Evolutionary conservation across 441 rosid species (phyloP).

Genomic region (Arabidopsis lyrata): DNA sequence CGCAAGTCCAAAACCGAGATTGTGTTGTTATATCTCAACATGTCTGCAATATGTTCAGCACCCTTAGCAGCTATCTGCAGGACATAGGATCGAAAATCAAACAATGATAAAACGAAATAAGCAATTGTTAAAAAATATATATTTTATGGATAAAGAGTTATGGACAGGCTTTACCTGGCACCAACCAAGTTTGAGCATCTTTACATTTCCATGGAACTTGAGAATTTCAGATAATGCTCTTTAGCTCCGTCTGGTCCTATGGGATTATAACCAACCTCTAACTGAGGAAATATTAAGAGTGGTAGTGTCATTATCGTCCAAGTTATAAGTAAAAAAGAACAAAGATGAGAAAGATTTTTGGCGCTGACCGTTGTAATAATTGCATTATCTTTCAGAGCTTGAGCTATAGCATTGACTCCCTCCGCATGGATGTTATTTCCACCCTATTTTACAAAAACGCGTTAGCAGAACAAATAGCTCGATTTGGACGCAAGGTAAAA

Average conservation of each 20-base stretch:
- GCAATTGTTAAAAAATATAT: neutral
- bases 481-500: neutral
- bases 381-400: conserved; percentile 76
- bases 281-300: conserved; percentile 51
- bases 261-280: conserved; percentile 95
- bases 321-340: conserved; percentile 23
- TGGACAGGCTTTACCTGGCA: conserved; percentile 72
- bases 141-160: neutral
- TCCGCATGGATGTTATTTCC: conserved; percentile 89
- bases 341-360: conserved; percentile 19
- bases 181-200: conserved; percentile 95
- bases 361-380: conserved; percentile 71
- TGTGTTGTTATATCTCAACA: conserved; percentile 87
- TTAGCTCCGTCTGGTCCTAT: conserved; percentile 89
- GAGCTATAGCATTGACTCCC: conserved; percentile 79
- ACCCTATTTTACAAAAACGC: conserved; percentile 59
- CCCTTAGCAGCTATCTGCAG: conserved; percentile 92
- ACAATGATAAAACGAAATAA: conserved; percentile 5
- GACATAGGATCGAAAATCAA: conserved; percentile 16
- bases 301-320: conserved; percentile 25
- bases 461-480: conserved; percentile 18
- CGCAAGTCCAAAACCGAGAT: conserved; percentile 85
- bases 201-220: conserved; percentile 88
- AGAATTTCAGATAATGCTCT: conserved; percentile 88
- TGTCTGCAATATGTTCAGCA: conserved; percentile 82